Evolutionary conservation across 176 grass and related monocot genomes (phyloP), one percentile per base, ranked within the genome.

Genomic region (Tillandsia leiboldiana): DNA sequence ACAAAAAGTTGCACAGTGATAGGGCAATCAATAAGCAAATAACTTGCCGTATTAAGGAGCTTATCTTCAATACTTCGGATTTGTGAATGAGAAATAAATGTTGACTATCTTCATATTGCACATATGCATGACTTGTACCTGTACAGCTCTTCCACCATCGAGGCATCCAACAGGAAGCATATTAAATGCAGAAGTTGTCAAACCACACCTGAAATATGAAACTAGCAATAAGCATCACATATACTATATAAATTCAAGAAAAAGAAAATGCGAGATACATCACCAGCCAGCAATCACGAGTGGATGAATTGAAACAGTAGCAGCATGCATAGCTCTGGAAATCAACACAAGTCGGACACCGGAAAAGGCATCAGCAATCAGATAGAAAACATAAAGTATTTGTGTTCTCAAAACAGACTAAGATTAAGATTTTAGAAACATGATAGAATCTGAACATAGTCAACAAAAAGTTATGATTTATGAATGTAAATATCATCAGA

Each of bases 211-310:
- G 56, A 15, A 61, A 61, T 61, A 18, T 61, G 15, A 20, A 8
- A 61, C 56, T 20, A 61, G 56, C 53, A 57, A 57, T 57, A 57
- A 57, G 13, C 15, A 61, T 61, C 7, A 61, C 10, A 20, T 61
- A 20, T 23, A 20, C 2, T 61, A 61, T 18, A 61, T 20, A 61
- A 61, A 20, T 49, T 3, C 48, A 49, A 15, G 13, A 8, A 23
- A 27, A 26, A 49, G 12, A 63, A 77, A 11, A 3, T 12, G 61
- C 62, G 53, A 61, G 67, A 75, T 73, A 81, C 63, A 85, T 90
- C 49, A 99, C 94, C 94, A 99, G 81, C 94, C 94, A 56, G 90
- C 94, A 9, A 99, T 93, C 58, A 99, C 94, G 75, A 99, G 90
- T 69, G 94, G 94, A 76, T 99, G 94, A 66, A 99, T 90, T 3